Base-by-base conservation (phyloP, 345 rosid species). In the Heritiera fomes region DNA sequence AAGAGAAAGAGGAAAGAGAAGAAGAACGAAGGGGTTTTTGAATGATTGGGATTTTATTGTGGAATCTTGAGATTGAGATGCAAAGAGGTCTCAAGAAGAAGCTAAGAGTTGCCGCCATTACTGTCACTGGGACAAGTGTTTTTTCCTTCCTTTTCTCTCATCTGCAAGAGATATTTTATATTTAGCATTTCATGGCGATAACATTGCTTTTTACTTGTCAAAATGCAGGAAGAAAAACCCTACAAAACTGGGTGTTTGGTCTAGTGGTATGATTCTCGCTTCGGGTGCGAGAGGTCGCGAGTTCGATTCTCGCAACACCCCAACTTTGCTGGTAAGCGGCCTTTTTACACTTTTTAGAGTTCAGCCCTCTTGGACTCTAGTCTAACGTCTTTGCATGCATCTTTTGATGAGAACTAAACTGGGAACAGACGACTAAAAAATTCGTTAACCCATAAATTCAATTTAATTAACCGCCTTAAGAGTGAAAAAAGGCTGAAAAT, bases 211-310 rank as follows among this genome's bases (percentile, higher is more conserved):
- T 34, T 34, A 3, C 3, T 34, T 2, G 38, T 23, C 0, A 23
- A 23, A 23, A 34, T 34, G 38, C 38, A 34, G 38, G 38, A 34
- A 34, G 3, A 1, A 34, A 1, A 2, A 3, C 38, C 0, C 0
- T 34, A 34, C 38, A 34, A 1, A 8, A 1, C 8, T 8, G 93
- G 90, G 90, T 89, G 93, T 88, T 91, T 94, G 94, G 97, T 92
- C 97, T 90, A 89, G 97, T 91, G 95, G 94, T 89, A 91, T 93
- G 96, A 93, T 91, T 94, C 94, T 91, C 91, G 92, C 97, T 91
- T 92, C 93, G 92, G 97, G 93, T 91, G 95, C 97, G 90, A 90
- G 94, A 89, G 97, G 94, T 84, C 93, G 89, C 86, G 95, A 90
- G 97, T 94, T 94, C 96, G 92, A 90, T 87, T 91, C 95, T 90